Conservation (phyloP, 768 basidiomycete genomes). For the Cystobasidium onofrii region DNA sequence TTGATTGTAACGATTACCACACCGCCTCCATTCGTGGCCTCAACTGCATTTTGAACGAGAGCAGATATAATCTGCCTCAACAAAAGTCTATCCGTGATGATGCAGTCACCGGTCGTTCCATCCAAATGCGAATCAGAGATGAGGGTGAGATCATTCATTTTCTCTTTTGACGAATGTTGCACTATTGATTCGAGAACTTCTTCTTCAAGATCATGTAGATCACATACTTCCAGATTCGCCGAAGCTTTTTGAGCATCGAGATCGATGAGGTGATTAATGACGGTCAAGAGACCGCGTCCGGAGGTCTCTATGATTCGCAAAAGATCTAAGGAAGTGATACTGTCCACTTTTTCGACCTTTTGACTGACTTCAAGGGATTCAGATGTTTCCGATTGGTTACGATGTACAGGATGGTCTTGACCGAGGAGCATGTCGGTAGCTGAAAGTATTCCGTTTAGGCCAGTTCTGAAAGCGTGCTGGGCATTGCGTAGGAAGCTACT, state of each 20-base stretch:
- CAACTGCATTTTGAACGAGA: constrained; percentile 19
- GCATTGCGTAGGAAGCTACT: constrained; percentile 5
- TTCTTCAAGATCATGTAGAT: constrained; percentile 2
- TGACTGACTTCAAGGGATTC: not conserved
- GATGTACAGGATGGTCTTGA: not conserved
- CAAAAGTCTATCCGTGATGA: not conserved
- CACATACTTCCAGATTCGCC: not conserved
- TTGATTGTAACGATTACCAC: not conserved
- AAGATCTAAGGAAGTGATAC: not conserved
- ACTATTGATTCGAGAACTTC: constrained; percentile 1
- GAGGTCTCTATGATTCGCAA: constrained; percentile 16
- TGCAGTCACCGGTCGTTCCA: not conserved
- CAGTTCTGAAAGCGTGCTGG: constrained; percentile 19
- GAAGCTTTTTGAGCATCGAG: not conserved
- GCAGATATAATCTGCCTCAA: not conserved
- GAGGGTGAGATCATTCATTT: not conserved
- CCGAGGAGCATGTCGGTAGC: constrained; percentile 20
- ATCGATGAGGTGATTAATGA: constrained; percentile 21
- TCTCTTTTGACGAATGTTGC: constrained; percentile 7
- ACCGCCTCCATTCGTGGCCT: not conserved
- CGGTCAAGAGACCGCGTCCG: constrained; percentile 6
- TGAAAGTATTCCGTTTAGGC: constrained; percentile 23
- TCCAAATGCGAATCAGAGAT: not conserved
- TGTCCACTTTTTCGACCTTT: not conserved
- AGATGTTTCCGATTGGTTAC: not conserved